Evolutionary conservation across 164 flowering plant species (phyloP), one percentile per base, ranked within the genome.

Genomic region (Stephania cephalantha): DNA sequence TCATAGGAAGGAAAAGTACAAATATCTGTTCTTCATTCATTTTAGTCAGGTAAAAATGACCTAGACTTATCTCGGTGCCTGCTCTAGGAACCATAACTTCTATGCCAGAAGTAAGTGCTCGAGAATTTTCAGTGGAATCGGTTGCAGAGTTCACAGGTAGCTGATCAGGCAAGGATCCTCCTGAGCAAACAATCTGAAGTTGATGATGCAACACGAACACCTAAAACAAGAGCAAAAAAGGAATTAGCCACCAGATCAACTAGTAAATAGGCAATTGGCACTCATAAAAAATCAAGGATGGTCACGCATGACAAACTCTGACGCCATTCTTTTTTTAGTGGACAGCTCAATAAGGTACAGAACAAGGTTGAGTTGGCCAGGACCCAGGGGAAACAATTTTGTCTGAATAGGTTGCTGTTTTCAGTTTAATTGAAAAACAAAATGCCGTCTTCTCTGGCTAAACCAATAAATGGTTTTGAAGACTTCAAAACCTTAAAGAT

Each of bases 121-220:
- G 90, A 67, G 87, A 84, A 17, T 75, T 86, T 66, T 80, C 83
- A 76, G 84, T 77, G 70, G 76, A 15, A 72, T 85, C 86, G 25
- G 67, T 52, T 67, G 91, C 82, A 81, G 87, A 80, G 78, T 67
- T 6, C 15, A 89, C 69, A 75, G 90, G 90, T 68, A 95, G 95
- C 73, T 92, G 92, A 75, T 96, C 99, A 22, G 92, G 92, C 79
- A 92, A 86, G 71, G 86, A 55, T 77, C 84, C 84, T 74, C 99
- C 99, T 53, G 69, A 73, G 45, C 90, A 86, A 80, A 91, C 90
- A 25, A 85, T 77, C 71, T 84, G 98, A 77, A 96, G 94, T 82
- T 96, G 98, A 77, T 86, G 93, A 78, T 83, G 90, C 71, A 96
- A 91, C 30, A 92, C 92, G 82, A 92, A 91, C 46, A 88, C 95